Base-by-base conservation (phyloP, 768 basidiomycete genomes). In the Leccinum rimulosum region DNA sequence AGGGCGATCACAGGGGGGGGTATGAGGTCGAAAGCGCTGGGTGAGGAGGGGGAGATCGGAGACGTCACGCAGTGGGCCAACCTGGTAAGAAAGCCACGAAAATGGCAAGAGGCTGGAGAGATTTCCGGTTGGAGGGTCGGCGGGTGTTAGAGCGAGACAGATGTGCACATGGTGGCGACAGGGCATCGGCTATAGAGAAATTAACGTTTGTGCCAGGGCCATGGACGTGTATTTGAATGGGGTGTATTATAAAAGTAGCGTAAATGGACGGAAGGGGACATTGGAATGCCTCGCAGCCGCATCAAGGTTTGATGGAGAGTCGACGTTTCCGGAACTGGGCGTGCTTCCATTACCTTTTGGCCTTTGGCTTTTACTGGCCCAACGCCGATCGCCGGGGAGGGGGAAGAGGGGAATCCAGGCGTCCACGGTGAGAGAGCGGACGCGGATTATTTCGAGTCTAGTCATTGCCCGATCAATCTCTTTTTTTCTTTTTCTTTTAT, bases 271-370 rank as follows among this genome's bases (percentile, higher is more conserved):
- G 49, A 33, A 56, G 25, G 10, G 56, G 52, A 61, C 47, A 49
- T 38, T 27, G 14, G 28, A 45, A 35, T 30, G 57, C 56, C 62
- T 57, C 57, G 58, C 59, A 60, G 50, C 54, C 43, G 43, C 43
- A 57, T 67, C 66, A 69, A 70, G 69, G 65, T 70, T 71, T 70
- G 69, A 71, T 66, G 64, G 52, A 38, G 33, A 19, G 43, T 36
- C 48, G 55, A 60, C 50, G 25, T 31, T 56, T 56, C 47, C 28
- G 50, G 62, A 38, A 40, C 36, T 38, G 43, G 33, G 48, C 17
- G 38, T 55, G 59, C 50, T 61, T 64, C 56, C 60, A 56, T 67
- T 61, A 61, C 63, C 63, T 55, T 64, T 64, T 61, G 50, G 8
- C 47, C 53, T 62, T 63, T 54, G 61, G 36, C 56, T 59, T 63